Base-by-base conservation (phyloP, 2,329 filamentous ascomycete genomes). In the Colletotrichum cuscutae region DNA sequence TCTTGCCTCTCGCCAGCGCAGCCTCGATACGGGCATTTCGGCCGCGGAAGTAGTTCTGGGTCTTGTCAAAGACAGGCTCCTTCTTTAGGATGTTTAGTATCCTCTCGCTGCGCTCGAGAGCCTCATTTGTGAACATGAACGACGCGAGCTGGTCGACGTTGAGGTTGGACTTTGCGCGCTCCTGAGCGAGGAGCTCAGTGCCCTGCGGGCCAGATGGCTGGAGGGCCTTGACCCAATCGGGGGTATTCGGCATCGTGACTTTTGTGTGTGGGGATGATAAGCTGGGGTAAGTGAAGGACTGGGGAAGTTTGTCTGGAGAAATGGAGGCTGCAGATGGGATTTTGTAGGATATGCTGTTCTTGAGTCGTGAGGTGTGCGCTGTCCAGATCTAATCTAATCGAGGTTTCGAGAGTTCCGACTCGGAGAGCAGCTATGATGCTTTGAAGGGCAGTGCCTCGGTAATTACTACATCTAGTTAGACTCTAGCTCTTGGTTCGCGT, bases 11-110 rank as follows among this genome's bases (percentile, higher is more conserved):
- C 6, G 90, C 92, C 68, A 96, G 85, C 1, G 93, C 89, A 42
- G 88, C 89, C 79, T 94, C 89, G 77, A 95, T 91, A 61, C 91
- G 88, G 74, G 93, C 92, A 30, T 89, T 86, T 57, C 93, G 86
- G 54, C 93, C 92, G 76, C 90, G 87, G 80, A 93, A 94, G 83
- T 94, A 94, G 80, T 95, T 94, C 75, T 93, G 90, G 3, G 90
- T 90, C 84, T 95, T 95, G 82, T 95, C 92, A 76, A 95, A 95
- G 69, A 94, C 87, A 65, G 89, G 89, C 71, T 95, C 92, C 0
- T 86, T 80, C 76, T 91, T 84, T 5, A 95, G 86, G n/a, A 94
- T 86, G 60, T 88, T 83, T 6, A 94, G 83, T 32, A 95, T 86
- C 28, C 84, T 84, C 2, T 88, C 82, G 77, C 92, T 91, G 56